Conservation (phyloP, 345 rosid genomes). For the Anastatica hierochuntica region DNA sequence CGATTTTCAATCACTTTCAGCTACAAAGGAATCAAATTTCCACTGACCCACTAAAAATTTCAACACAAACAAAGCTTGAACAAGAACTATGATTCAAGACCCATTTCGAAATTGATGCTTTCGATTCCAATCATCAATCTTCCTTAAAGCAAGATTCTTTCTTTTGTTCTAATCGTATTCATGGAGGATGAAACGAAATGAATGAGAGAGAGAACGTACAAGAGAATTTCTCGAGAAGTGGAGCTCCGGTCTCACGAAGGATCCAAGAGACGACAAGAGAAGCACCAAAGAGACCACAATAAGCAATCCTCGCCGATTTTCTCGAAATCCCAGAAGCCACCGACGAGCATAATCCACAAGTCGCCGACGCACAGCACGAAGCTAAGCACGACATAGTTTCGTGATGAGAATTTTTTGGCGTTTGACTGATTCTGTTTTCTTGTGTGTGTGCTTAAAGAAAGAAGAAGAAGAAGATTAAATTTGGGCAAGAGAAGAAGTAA, state of each 20-base stretch:
- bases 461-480: no score
- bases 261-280: slow-evolving; percentile 86
- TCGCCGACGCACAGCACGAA: slow-evolving; percentile 68
- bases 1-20: no score
- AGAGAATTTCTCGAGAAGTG: slow-evolving; percentile 64
- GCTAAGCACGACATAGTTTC: slow-evolving; percentile 59
- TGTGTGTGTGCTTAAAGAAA: no score
- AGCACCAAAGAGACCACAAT: slow-evolving; percentile 87
- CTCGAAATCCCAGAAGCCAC: slow-evolving; percentile 77
- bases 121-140: slow-evolving; percentile 2
- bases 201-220: slow-evolving; percentile 50
- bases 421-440: no score
- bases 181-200: no score
- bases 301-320: slow-evolving; percentile 81
- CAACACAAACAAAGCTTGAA: no score
- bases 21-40: neutral
- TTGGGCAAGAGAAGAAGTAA: no score
- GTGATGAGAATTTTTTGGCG: no score
- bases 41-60: neutral
- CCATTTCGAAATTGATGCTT: neutral
- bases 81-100: no score
- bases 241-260: slow-evolving; percentile 70
- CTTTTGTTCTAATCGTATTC: no score
- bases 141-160: no score
- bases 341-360: slow-evolving; percentile 87